Base-by-base conservation (phyloP, 805 yeast species). In the Cyberlindnera xishuangbannaensis region DNA sequence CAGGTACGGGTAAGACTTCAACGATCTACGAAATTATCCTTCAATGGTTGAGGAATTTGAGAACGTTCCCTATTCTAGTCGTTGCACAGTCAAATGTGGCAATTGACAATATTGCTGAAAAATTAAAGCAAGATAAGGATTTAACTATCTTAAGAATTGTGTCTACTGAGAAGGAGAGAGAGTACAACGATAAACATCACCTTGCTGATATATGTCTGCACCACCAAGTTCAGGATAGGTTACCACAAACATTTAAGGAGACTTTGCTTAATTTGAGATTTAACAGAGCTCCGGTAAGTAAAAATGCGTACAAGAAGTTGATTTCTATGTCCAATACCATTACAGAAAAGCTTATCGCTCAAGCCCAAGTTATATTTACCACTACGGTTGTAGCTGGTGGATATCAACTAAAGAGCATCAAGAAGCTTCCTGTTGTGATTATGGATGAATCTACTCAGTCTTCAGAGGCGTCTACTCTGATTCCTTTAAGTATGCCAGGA, bases 361-460 rank as follows among this genome's bases (percentile, higher is more conserved):
- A 78, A 51, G 81, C 83, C 0, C 75, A 75, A 44, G 81, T 81
- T 15, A 75, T 81, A 15, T 76, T 80, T 51, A 75, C 87, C 2
- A 81, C 88, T 2, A 76, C 83, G 2, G 83, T 78, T 25, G 78
- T 77, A 24, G 79, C 84, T 7, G 86, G 85, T 33, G 83, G 83
- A 2, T 68, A 73, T 27, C 75, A 71, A 45, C 58, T 81, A 44
- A 78, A 76, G 45, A 62, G 69, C 11, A 59, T 78, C 8, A 61
- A 65, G 24, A 85, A 85, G 1, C 77, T 77, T 3, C 81, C 81
- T 0, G 79, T 73, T 12, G 82, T 81, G 6, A 78, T 81, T 20
- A 76, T 81, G 82, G 88, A 81, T 60, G 88, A 81, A 58, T 72
- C 84, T 4, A 80, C 87, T 0, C 87, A 80, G 46, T 77, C 87